phyloP scores from a whole-genome alignment of 305 asterid species.

The Andrographis paniculata region DNA sequence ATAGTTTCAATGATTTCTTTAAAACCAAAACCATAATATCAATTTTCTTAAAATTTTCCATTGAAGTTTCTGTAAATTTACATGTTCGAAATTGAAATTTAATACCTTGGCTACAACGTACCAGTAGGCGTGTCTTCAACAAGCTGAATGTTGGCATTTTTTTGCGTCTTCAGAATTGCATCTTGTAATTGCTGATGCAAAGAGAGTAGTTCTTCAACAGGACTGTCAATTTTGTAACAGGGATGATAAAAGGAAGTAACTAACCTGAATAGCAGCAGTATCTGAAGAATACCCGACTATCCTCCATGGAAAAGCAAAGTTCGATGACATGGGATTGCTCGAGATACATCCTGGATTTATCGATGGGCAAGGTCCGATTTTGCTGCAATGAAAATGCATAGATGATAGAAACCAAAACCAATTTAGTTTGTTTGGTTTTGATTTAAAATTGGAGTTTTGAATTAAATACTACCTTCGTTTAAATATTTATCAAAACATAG shows the following conservation, averaged over 20 bases:
- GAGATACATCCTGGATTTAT: slow-evolving; percentile 80
- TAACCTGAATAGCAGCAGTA: slow-evolving; percentile 47
- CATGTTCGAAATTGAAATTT: no score
- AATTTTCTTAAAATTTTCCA: no score
- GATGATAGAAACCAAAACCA: background rate
- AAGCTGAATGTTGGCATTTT: slow-evolving; percentile 58
- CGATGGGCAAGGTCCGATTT: slow-evolving; percentile 84
- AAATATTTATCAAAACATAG: no score
- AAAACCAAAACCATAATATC: no score
- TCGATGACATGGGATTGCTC: slow-evolving; percentile 70
- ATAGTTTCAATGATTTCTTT: no score
- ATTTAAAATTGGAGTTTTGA: no score
- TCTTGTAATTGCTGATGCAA: slow-evolving; percentile 55
- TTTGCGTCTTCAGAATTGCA: slow-evolving; percentile 69
- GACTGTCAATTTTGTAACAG: slow-evolving; percentile 6
- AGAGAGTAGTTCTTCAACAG: slow-evolving; percentile 6
- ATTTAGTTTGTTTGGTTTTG: background rate
- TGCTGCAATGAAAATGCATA: slow-evolving; percentile 32
- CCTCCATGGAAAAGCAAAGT: slow-evolving; percentile 72
- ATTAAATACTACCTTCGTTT: no score
- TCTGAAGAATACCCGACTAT: slow-evolving; percentile 41
- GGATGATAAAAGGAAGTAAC: background rate
- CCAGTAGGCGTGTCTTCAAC: slow-evolving; percentile 61
- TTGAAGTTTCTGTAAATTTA: no score
- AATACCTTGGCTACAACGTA: no score